Percentiles rank a stretch among this genome's conserved stretches.
Evolutionary conservation across 2,329 filamentous ascomycete genomes (phyloP).

Genomic region (Nothopassalora personata): DNA sequence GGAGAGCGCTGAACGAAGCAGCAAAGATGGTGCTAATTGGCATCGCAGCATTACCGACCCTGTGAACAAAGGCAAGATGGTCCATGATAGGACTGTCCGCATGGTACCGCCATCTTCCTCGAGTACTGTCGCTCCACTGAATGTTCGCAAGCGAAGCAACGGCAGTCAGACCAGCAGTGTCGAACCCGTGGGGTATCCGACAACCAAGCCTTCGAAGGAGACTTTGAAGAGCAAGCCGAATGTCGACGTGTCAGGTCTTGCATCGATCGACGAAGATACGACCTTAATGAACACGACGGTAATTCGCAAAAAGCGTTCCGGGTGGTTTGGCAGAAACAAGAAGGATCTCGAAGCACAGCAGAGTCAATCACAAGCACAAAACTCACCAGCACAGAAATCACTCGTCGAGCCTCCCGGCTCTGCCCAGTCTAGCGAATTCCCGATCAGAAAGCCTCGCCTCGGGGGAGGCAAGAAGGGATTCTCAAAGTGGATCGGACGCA

Average conservation of each 20-base stretch:
- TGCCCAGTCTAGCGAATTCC: slow-evolving; percentile 39
- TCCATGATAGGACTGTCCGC: slow-evolving; percentile 47
- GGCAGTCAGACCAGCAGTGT: slow-evolving; percentile 25
- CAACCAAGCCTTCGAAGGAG: slow-evolving; percentile 20
- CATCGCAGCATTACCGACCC: slow-evolving; percentile 41
- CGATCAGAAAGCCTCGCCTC: slow-evolving; percentile 36
- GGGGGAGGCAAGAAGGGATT: slow-evolving; percentile 42
- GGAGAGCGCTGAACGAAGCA: slow-evolving; percentile 36
- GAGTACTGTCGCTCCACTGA: slow-evolving; percentile 49
- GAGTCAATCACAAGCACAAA: slow-evolving; percentile 6
- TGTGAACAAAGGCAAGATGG: slow-evolving; percentile 27
- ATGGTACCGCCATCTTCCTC: slow-evolving; percentile 50
- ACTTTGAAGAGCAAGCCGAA: slow-evolving; percentile 16
- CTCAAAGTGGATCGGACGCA: slow-evolving; percentile 50
- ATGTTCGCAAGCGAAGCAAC: slow-evolving; percentile 48
- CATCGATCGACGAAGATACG: slow-evolving; percentile 28
- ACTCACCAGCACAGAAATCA: slow-evolving; percentile 5
- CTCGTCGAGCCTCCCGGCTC: slow-evolving; percentile 28
- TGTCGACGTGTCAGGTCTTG: slow-evolving; percentile 19
- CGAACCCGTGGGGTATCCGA: slow-evolving; percentile 10
- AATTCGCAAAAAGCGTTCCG: slow-evolving; percentile 41
- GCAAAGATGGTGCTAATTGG: slow-evolving; percentile 34
- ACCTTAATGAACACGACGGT: slow-evolving; percentile 21
- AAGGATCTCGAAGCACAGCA: slow-evolving; percentile 18
- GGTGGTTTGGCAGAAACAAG: slow-evolving; percentile 40